A percentile compares a stretch with the other conserved stretches of the same genome.
Conservation (phyloP, 345 rosid species). For the Turnera subulata region DNA sequence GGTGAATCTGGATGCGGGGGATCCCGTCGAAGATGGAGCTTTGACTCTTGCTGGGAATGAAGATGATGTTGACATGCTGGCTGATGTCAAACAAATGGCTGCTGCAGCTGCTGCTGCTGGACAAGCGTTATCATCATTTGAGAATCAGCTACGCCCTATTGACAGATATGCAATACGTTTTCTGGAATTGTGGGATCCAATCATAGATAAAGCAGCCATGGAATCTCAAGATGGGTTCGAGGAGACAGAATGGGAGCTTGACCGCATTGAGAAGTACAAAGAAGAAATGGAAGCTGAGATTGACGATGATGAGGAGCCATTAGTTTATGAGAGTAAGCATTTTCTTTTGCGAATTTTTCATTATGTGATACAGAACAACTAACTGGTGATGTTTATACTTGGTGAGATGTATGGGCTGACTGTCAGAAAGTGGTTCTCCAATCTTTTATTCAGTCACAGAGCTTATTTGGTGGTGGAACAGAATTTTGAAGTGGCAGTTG, state of each 20-base stretch:
- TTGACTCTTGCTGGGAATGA: constrained; percentile 58
- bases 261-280: constrained; percentile 86
- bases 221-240: constrained; percentile 75
- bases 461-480: not conserved
- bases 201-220: constrained; percentile 65
- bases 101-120: constrained; percentile 94
- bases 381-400: constrained; percentile 8
- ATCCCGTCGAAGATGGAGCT: constrained; percentile 52
- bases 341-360: not conserved
- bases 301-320: constrained; percentile 98
- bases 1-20: constrained; percentile 24
- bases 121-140: constrained; percentile 79
- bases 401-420: not conserved
- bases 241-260: constrained; percentile 97
- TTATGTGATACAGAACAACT: constrained; percentile 1
- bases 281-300: constrained; percentile 99
- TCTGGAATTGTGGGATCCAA: constrained; percentile 94
- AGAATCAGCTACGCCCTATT: constrained; percentile 86
- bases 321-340: constrained; percentile 90
- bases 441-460: not conserved
- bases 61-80: constrained; percentile 85
- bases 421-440: constrained; percentile 5
- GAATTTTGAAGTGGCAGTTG: not conserved
- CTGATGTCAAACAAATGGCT: constrained; percentile 91
- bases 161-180: constrained; percentile 87